Evolutionary conservation across 257 asterid genomes (phyloP).

Genomic region (Primulina tabacum): DNA sequence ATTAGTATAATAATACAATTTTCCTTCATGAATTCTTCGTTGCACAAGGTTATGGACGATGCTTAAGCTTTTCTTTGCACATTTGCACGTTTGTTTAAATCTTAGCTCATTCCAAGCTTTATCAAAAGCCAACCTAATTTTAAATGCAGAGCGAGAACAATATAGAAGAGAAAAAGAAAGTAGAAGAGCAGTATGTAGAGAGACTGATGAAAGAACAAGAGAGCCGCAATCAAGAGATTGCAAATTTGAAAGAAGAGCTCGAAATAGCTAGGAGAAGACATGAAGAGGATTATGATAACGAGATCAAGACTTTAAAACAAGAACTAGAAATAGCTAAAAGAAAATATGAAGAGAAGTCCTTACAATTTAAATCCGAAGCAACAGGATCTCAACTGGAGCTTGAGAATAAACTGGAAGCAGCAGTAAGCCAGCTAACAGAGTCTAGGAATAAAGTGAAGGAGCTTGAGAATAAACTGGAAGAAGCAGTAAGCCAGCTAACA

Average conservation of each 20-base stretch:
- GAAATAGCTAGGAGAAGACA: slow-evolving; percentile 21
- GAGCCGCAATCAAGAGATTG: slow-evolving; percentile 35
- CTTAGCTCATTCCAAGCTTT: background rate
- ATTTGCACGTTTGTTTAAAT: too few species aligned
- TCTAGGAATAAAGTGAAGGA: slow-evolving; percentile 38
- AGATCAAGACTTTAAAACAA: slow-evolving; percentile 23
- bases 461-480: slow-evolving; percentile 11
- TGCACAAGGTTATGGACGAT: slow-evolving; percentile 53
- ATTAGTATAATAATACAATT: slow-evolving; percentile 16
- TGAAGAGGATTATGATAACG: slow-evolving; percentile 12
- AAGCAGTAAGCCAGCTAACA: slow-evolving; percentile 23
- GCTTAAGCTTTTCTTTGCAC: background rate
- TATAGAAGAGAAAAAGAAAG: slow-evolving; percentile 28
- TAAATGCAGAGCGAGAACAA: slow-evolving; percentile 40
- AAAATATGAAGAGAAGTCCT: slow-evolving; percentile 34
- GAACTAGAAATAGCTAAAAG: slow-evolving; percentile 39
- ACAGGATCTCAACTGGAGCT: slow-evolving; percentile 42
- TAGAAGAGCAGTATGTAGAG: slow-evolving; percentile 39
- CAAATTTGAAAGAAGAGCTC: slow-evolving; percentile 33
- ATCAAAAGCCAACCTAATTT: background rate
- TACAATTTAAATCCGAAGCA: slow-evolving; percentile 37
- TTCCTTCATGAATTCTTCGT: slow-evolving; percentile 1
- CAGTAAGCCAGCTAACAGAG: slow-evolving; percentile 29
- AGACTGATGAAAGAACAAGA: slow-evolving; percentile 49
- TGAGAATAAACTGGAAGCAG: slow-evolving; percentile 53